Percentiles rank a stretch among this genome's conserved stretches.
Conservation (phyloP, 768 basidiomycete genomes). For the Porpolomopsis calyptriformis region DNA sequence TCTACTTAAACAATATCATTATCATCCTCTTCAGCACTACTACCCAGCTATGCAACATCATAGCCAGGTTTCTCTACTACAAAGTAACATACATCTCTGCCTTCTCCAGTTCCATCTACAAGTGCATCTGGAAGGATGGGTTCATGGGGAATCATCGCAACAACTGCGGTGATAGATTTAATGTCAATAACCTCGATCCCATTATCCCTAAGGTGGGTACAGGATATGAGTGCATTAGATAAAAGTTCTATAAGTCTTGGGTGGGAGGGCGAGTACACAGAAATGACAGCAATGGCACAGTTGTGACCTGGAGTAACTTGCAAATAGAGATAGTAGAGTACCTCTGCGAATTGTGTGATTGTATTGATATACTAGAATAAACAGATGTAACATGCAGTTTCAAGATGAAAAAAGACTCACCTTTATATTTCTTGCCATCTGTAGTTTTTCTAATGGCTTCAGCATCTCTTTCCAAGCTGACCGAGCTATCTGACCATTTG, state of each 20-base stretch:
- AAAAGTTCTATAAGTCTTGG: too few species aligned
- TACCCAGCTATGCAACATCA: slow-evolving; percentile 4
- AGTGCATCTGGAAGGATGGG: slow-evolving; percentile 17
- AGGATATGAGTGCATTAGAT: slow-evolving; percentile 9
- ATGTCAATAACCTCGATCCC: slow-evolving; percentile 6
- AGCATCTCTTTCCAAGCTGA: slow-evolving; percentile 14
- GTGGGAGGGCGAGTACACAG: slow-evolving; percentile 6
- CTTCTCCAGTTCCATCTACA: too few species aligned
- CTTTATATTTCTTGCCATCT: slow-evolving; percentile 3
- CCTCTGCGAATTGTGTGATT: slow-evolving; percentile 13
- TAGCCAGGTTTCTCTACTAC: slow-evolving; percentile 31
- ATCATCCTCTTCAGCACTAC: too few species aligned
- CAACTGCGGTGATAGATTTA: slow-evolving; percentile 12
- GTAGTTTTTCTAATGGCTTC: background rate
- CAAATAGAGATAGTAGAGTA: slow-evolving; percentile 11
- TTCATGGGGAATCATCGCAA: slow-evolving; percentile 18
- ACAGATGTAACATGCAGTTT: background rate
- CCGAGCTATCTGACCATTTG: slow-evolving; percentile 17
- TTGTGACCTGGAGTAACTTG: slow-evolving; percentile 5
- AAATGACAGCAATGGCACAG: slow-evolving; percentile 8
- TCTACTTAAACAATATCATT: too few species aligned
- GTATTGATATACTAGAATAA: background rate
- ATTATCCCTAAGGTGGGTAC: slow-evolving; percentile 8
- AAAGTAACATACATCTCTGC: slow-evolving; percentile 39
- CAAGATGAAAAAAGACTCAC: background rate